A percentile compares a stretch with the other conserved stretches of the same genome.
Conservation (phyloP, 192 early-diverging fungal genomes). For the Coemansia aciculifera region DNA sequence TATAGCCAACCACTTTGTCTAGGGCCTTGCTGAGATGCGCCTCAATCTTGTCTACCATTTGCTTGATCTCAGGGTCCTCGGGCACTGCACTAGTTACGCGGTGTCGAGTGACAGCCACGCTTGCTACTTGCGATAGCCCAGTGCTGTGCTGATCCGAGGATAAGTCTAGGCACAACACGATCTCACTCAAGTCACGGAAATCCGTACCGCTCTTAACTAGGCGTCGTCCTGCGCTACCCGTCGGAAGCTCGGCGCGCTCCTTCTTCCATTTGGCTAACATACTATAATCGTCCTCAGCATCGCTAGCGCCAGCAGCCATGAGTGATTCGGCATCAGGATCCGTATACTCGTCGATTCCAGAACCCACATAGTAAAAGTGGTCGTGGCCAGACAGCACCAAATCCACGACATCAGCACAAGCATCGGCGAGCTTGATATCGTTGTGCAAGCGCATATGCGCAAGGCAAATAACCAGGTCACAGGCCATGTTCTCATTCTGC, state of each 20-base stretch:
- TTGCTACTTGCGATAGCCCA: slow-evolving; percentile 2
- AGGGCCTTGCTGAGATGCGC: slow-evolving; percentile 55
- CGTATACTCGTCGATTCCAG: slow-evolving; percentile 35
- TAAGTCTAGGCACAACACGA: slow-evolving; percentile 39
- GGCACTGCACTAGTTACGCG: slow-evolving; percentile 43
- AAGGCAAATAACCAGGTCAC: slow-evolving; percentile 69
- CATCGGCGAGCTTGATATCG: slow-evolving; percentile 59
- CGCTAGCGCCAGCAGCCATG: neutral
- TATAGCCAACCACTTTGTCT: slow-evolving; percentile 59
- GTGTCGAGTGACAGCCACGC: slow-evolving; percentile 47
- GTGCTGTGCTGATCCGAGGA: neutral
- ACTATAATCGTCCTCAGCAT: slow-evolving; percentile 29
- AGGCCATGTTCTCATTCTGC: slow-evolving; percentile 41
- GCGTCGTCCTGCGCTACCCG: slow-evolving; percentile 30
- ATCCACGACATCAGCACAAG: slow-evolving; percentile 60
- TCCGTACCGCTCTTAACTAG: slow-evolving; percentile 71
- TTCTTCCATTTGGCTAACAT: slow-evolving; percentile 49
- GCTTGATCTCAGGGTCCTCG: slow-evolving; percentile 45
- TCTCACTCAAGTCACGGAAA: slow-evolving; percentile 63
- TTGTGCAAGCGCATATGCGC: slow-evolving; percentile 74
- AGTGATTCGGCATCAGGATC: slow-evolving; percentile 15
- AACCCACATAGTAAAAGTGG: slow-evolving; percentile 67
- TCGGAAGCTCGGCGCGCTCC: slow-evolving; percentile 27
- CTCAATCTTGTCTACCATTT: slow-evolving; percentile 54
- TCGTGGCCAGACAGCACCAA: slow-evolving; percentile 72